Evolutionary conservation across 2,329 filamentous ascomycete genomes (phyloP), one percentile per base, ranked within the genome.

Genomic region (Ceratocystis alfenasii): DNA sequence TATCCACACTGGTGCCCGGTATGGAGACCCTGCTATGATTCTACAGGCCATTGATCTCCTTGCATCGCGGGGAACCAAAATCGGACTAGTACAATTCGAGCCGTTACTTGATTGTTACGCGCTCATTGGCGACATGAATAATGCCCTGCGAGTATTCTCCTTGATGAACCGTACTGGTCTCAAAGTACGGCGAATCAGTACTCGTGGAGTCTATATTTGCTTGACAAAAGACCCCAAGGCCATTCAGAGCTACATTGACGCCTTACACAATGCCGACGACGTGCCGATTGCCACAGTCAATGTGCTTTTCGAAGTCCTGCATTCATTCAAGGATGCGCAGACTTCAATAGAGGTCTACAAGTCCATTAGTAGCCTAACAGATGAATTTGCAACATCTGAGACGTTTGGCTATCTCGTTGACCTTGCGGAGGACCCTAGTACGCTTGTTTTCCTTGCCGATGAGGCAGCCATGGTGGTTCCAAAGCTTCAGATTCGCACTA

Each of bases 11-110:
- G 90, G 90, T 3, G 82, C 90, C 1, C 82, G 83, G 30, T 75
- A 85, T 67, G 85, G 84, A 25, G 87, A 96, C 72, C 77, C 83
- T 1, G 74, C 78, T 0, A 79, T 96, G 8, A 89, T 88, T 1
- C 86, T 85, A 5, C 83, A 87, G 36, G 87, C 88, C 36, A 83
- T 95, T 68, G 80, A 85, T 28, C 76, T 86, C 64, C 79, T 93
- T 20, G 80, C 81, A 3, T 77, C 81, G 7, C 80, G 84, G 28
- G 79, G 79, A 15, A 80, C 81, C 1, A 78, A 81, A 50, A 78
- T 91, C 46, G 78, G 80, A 7, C 75, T 81, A 5, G 80, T 87
- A 68, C 90, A 96, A 72, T 95, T 94, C 74, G 90, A 95, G 73
- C 81, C 87, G 33, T 80, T 96, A 33, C 78, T 92, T 5, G 85